phyloP scores from a whole-genome alignment of 2,329 filamentous ascomycete species.

The Trichothecium roseum region DNA sequence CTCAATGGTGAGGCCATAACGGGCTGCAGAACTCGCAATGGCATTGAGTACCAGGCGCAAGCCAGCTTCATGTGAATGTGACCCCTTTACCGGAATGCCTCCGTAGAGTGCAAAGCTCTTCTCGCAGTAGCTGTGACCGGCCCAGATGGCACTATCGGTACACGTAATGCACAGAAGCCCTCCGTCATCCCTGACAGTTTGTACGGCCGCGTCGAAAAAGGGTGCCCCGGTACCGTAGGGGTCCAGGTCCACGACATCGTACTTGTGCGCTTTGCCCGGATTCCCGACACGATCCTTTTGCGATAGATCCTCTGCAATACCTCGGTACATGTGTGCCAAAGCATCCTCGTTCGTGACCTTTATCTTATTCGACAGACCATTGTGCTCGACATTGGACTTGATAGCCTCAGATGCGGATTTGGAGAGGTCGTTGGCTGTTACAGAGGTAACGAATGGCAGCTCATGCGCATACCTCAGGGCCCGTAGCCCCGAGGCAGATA shows the following conservation, averaged over 20 bases:
- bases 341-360: slow-evolving; percentile 71
- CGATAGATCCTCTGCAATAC: slow-evolving; percentile 44
- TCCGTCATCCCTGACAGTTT: slow-evolving; percentile 72
- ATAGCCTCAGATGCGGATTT: slow-evolving; percentile 69
- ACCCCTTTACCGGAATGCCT: slow-evolving; percentile 74
- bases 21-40: slow-evolving; percentile 68
- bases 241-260: slow-evolving; percentile 93
- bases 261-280: slow-evolving; percentile 40
- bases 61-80: slow-evolving; percentile 80
- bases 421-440: slow-evolving; percentile 87
- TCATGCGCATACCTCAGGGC: slow-evolving; percentile 88
- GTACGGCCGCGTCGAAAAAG: slow-evolving; percentile 85
- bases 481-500: slow-evolving; percentile 87
- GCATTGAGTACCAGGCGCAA: slow-evolving; percentile 77
- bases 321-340: slow-evolving; percentile 79
- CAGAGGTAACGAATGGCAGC: slow-evolving; percentile 69
- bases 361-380: slow-evolving; percentile 62
- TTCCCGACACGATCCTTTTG: slow-evolving; percentile 27
- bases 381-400: slow-evolving; percentile 74
- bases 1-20: slow-evolving; percentile 81
- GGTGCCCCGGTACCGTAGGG: slow-evolving; percentile 90
- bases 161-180: slow-evolving; percentile 92
- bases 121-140: slow-evolving; percentile 86
- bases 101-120: slow-evolving; percentile 94
- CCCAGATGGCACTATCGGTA: slow-evolving; percentile 92